Evolutionary conservation across 495 filamentous ascomycete species (phyloP), one percentile per base, ranked within the genome.

Genomic region (Chaetomium cochliodes): DNA sequence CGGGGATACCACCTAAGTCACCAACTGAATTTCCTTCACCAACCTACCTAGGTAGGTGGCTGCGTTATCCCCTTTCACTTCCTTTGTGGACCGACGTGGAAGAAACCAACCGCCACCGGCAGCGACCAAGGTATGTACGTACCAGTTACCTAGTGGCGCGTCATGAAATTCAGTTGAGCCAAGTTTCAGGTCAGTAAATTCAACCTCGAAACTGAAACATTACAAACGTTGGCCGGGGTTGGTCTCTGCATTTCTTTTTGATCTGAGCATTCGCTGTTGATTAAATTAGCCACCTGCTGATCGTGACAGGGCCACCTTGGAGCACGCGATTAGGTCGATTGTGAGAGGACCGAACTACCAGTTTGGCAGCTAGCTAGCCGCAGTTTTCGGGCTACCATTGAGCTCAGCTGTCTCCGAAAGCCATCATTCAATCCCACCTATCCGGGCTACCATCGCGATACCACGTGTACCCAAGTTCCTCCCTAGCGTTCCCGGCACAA

Each of bases 241-340:
- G 47, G 47, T 20, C 4, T 50, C 25, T 50, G 18, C 47, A 25
- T 23, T 50, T 47, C 44, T 16, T 47, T 47, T 50, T 50, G 33
- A 30, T 30, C 25, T 28, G 13, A 54, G 7, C 8, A 28, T 25
- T 30, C 51, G 23, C 26, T 4, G 23, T 54, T n/a, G 28, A 54
- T 54, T 30, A 9, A 37, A 33, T 13, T 12, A 33, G 51, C 28
- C 15, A 33, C 18, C 33, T 37, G 25, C 39, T 42, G 25, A 62
- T 62, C 42, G n/a, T 52, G 26, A 59, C 57, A 57, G 20, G 18
- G 53, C 30, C 53, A 39, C 15, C 51, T 16, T 5, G 28, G 5
- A 55, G 30, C 53, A 37, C 18, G 53, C 53, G 53, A 55, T 12
- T 37, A 9, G 33, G 9, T n/a, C 23, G 23, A 15, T 28, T 37